Conservation (phyloP, 345 rosid genomes). For the Gossypioides kirkii region DNA sequence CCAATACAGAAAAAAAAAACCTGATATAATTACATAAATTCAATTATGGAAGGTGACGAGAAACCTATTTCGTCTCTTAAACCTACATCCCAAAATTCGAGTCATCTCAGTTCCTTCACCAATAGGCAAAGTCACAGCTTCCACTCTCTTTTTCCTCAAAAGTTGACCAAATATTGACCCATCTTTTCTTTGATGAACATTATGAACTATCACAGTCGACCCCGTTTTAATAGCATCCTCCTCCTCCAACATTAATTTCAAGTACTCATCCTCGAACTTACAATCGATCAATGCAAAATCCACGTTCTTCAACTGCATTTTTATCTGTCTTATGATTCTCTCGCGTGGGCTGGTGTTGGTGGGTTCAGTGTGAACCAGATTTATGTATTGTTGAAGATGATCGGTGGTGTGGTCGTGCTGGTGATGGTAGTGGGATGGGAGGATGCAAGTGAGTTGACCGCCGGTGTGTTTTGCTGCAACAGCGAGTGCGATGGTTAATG, state of each 20-base stretch:
- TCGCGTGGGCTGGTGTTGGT: not conserved
- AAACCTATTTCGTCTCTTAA: not conserved
- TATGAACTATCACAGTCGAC: not conserved
- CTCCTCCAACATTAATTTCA: not conserved
- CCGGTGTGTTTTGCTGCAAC: slow-evolving; percentile 12
- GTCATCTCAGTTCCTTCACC: slow-evolving; percentile 19
- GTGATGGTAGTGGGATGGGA: not conserved
- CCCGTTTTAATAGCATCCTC: too few species aligned
- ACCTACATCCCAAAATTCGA: not conserved
- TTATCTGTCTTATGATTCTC: not conserved
- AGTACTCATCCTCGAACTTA: not conserved
- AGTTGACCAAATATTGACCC: not conserved
- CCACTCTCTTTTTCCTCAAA: not conserved
- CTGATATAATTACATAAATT: not conserved
- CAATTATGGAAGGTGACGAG: slow-evolving; percentile 3
- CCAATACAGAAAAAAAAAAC: too few species aligned
- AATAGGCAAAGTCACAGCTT: slow-evolving; percentile 5
- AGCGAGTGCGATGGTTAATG: slow-evolving; percentile 10
- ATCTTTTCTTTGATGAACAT: not conserved
- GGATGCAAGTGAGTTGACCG: slow-evolving; percentile 12
- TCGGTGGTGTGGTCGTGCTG: not conserved
- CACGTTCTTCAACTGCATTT: not conserved
- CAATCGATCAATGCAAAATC: slow-evolving; percentile 11
- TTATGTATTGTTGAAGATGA: not conserved
- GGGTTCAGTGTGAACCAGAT: not conserved